Evolutionary conservation across 495 filamentous ascomycete species (phyloP), one percentile per base, ranked within the genome.

Genomic region (Cercophora newfieldiana): DNA sequence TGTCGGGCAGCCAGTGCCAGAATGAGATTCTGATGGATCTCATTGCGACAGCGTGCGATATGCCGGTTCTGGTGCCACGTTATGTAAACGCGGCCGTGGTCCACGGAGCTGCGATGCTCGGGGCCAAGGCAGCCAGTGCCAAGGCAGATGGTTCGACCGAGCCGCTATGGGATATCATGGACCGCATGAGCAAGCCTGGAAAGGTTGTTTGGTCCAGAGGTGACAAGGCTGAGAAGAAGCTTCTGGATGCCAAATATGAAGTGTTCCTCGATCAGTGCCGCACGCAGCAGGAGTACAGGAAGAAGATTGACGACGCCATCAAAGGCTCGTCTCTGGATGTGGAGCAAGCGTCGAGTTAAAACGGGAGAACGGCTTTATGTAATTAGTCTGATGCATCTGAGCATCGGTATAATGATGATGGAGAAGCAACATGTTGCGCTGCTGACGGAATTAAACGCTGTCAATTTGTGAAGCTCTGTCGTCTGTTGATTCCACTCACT

Each of bases 21-120:
- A 99, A 99, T 75, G 86, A 89, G 26, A 89, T 99, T 61, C 82
- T 99, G 28, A 94, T 98, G 85, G 80, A 87, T 19, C 88, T 98
- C 33, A 92, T 98, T 63, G 93, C 95, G 4, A 92, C 93, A 7
- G 92, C 89, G 8, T 97, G 93, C 75, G 86, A 87, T 58, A 93
- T 95, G 87, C 94, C 94, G 5, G 95, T 98, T 37, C 76, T 96
- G 29, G 94, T 97, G 57, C 95, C 95, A 3, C 85, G 88, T 54
- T 98, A 97, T 70, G 91, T 97, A 66, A 87, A 96, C 74, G 94
- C 95, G 3, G 94, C 95, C n/a, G 95, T 99, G 8, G 93, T 94
- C 22, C 93, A 97, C 70, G 95, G 95, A 19, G 94, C 95, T 29
- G 95, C 95, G 10, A 98, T 99, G 94, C 84, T 98, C 22, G 95